Evolutionary conservation across 139 green algal genomes (phyloP).

Genomic region (Picochlorum costavermella): DNA sequence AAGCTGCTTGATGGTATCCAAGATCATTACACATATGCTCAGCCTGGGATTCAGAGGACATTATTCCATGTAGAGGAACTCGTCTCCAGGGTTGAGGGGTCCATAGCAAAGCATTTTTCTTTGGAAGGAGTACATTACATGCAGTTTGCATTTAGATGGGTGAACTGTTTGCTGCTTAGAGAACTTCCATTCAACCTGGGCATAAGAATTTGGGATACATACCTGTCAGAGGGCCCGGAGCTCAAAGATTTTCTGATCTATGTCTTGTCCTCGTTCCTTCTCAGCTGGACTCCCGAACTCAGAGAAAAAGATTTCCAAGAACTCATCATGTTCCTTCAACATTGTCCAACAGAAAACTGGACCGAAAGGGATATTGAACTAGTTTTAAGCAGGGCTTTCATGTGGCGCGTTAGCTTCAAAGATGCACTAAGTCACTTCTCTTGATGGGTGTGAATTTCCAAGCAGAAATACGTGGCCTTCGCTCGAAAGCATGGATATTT

Average conservation of each 20-base stretch:
- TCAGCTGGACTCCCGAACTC: constrained; percentile 57
- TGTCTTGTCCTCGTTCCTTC: constrained; percentile 62
- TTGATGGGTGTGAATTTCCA: background rate
- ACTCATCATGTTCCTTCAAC: constrained; percentile 42
- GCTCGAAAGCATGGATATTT: too few relatives aligned
- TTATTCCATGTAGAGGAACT: constrained; percentile 85
- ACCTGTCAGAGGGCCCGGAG: constrained; percentile 63
- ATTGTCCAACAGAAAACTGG: constrained; percentile 64
- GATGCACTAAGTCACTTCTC: constrained; percentile 64
- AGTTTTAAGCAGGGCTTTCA: constrained; percentile 72
- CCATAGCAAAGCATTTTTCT: constrained; percentile 63
- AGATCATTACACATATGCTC: constrained; percentile 95
- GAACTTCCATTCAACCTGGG: constrained; percentile 78
- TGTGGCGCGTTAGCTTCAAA: constrained; percentile 66
- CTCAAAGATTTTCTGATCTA: constrained; percentile 81
- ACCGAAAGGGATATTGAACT: constrained; percentile 69
- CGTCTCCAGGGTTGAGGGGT: constrained; percentile 45
- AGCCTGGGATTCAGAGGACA: constrained; percentile 91
- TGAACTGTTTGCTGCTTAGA: constrained; percentile 91
- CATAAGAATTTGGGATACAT: constrained; percentile 88
- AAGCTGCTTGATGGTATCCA: constrained; percentile 75
- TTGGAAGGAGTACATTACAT: constrained; percentile 84
- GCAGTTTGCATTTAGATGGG: constrained; percentile 97
- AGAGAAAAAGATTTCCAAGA: constrained; percentile 58
- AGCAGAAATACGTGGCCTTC: too few relatives aligned